A percentile compares a stretch with the other conserved stretches of the same genome.
Evolutionary conservation across 2,329 filamentous ascomycete species (phyloP).

Genomic region (Verticillium alfalfae): DNA sequence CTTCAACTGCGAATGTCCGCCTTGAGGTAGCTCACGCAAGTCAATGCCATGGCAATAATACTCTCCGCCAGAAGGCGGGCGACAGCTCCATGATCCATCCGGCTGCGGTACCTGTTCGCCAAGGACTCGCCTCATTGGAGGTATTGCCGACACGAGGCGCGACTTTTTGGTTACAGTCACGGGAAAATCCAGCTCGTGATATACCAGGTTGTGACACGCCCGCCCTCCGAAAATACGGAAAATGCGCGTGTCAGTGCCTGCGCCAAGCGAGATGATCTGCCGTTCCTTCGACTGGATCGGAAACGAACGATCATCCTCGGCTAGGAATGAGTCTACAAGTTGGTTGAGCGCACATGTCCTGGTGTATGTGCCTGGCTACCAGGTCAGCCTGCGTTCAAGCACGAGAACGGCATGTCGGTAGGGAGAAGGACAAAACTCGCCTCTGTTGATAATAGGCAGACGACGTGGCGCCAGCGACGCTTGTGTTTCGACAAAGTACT

Average conservation of each 20-base stretch:
- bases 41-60: constrained; percentile 45
- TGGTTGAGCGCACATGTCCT: constrained; percentile 78
- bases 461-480: constrained; percentile 52
- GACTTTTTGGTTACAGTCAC: constrained; percentile 66
- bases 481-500: constrained; percentile 53
- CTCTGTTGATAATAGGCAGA: constrained; percentile 90
- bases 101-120: constrained; percentile 21
- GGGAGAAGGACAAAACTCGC: constrained; percentile 37
- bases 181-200: constrained; percentile 91
- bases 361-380: constrained; percentile 74
- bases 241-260: constrained; percentile 86
- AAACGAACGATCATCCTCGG: constrained; percentile 12
- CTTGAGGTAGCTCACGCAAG: constrained; percentile 17
- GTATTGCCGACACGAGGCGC: constrained; percentile 40
- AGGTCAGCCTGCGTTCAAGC: constrained; percentile 5
- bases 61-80: constrained; percentile 30
- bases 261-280: constrained; percentile 89
- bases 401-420: background rate
- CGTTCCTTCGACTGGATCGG: constrained; percentile 11
- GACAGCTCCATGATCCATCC: constrained; percentile 34
- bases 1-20: constrained; percentile 5
- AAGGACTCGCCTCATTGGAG: constrained; percentile 32
- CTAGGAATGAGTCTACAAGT: constrained; percentile 69
- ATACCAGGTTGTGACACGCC: constrained; percentile 46
- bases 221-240: constrained; percentile 63